Evolutionary conservation across 805 yeast genomes (phyloP), one percentile per base, ranked within the genome.

Genomic region (Zygoascus bituminiphila): DNA sequence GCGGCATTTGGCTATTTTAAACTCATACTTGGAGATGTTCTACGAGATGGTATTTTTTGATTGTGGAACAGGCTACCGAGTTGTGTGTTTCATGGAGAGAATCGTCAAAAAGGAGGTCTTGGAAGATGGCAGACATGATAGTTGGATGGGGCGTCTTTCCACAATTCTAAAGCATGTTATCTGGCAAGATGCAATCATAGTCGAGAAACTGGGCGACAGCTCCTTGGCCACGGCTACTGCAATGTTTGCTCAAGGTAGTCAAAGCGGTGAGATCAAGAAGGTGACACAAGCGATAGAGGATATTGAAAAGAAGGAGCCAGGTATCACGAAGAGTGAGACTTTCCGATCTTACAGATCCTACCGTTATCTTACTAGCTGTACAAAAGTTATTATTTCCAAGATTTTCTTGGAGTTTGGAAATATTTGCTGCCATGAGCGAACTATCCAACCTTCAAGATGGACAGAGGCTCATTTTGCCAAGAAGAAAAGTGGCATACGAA

Each of bases 141-240:
- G 49, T 31, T 26, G 62, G 33, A 44, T 62, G 21, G 40, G 45
- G 9, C 46, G 57, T 21, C 42, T 62, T 14, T 60, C 60, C n/a
- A 33, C 24, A 8, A 46, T 62, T 12, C 61, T 62, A 45, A 44
- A 63, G 9, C 53, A 56, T 49, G 57, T 59, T 22, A 41, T 61
- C 9, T 58, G 61, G 62, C 60, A 58, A 40, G 65, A 61, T 15
- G 44, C 53, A 4, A 20, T 46, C 29, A 37, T 50, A 23, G 36
- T 50, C 5, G 15, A n/a, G n/a, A 22, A 22, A 12, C 5, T 23
- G 8, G 44, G 25, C 10, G 15, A 41, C 22, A 20, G 33, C 19
- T 36, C 24, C 4, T 45, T 57, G 36, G 45, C 46, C n/a, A 56
- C 50, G 20, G 60, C 60, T 1, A 48, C 57, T 6, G 42, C 44